phyloP scores from a whole-genome alignment of 345 rosid species.

The Rhizophora mangle region DNA sequence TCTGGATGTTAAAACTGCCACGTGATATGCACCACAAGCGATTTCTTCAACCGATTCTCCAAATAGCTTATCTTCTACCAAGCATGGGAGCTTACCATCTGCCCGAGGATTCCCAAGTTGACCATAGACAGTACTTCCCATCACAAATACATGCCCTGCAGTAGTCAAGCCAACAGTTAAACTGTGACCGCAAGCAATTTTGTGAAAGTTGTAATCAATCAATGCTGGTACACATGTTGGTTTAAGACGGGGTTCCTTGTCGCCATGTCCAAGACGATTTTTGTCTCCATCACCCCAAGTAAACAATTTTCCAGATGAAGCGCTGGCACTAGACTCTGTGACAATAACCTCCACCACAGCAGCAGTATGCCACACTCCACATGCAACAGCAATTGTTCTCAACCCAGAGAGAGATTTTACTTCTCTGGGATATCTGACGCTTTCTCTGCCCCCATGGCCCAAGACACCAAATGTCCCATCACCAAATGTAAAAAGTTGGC shows the following conservation, averaged over 20 bases:
- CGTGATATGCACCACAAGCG: conserved; percentile 88
- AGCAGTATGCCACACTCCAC: conserved; percentile 99
- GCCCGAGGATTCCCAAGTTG: conserved; percentile 85
- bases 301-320: conserved; percentile 80
- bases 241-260: conserved; percentile 78
- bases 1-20: conserved; percentile 69
- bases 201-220: conserved; percentile 71
- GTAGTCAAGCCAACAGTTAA: conserved; percentile 88
- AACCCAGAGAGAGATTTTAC: conserved; percentile 84
- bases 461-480: conserved; percentile 95
- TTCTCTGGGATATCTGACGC: conserved; percentile 68
- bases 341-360: conserved; percentile 91
- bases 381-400: conserved; percentile 76
- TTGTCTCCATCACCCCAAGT: conserved; percentile 99
- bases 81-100: conserved; percentile 76
- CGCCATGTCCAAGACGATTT: conserved; percentile 92
- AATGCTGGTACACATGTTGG: conserved; percentile 91
- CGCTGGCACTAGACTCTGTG: conserved; percentile 66
- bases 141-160: conserved; percentile 67
- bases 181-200: conserved; percentile 91
- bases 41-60: conserved; percentile 81
- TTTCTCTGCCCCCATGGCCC: conserved; percentile 84
- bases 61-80: conserved; percentile 61
- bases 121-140: conserved; percentile 95
- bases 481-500: conserved; percentile 93